A percentile compares a stretch with the other conserved stretches of the same genome.
These are phyloP conservation scores for Backusella luteola DNA, from an alignment of 192 early-diverging fungal genomes.

Conservation along the genomic window DNA sequence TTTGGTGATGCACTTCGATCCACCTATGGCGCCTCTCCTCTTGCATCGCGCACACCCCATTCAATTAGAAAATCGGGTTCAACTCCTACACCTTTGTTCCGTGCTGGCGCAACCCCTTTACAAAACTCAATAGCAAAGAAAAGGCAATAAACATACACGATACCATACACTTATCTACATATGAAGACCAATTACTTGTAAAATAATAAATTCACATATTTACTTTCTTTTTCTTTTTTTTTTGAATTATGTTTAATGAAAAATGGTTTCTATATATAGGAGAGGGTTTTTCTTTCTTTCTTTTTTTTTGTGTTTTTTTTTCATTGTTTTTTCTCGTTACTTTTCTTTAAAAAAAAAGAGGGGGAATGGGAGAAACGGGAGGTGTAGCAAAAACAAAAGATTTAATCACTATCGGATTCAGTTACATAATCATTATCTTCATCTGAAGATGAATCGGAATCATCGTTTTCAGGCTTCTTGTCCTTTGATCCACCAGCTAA, in stretches of 20 bases:
- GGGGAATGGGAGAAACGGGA: background rate
- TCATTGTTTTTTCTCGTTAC: background rate
- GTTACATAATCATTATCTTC: slow-evolving; percentile 20
- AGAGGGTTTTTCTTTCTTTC: background rate
- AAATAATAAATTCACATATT: background rate
- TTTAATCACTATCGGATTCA: slow-evolving; percentile 13
- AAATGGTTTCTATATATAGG: background rate
- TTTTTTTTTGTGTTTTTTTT: background rate
- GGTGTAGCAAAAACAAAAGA: background rate
- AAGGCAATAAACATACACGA: background rate
- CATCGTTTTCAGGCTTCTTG: slow-evolving; percentile 14
- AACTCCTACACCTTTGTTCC: slow-evolving; percentile 29
- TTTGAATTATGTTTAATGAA: background rate
- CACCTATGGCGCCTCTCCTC: slow-evolving; percentile 22
- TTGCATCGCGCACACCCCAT: background rate
- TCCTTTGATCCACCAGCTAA: slow-evolving; percentile 38
- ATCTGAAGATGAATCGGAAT: slow-evolving; percentile 17
- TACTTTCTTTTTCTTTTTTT: background rate
- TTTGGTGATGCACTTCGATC: slow-evolving; percentile 31
- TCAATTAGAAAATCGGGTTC: background rate
- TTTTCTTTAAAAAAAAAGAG: background rate
- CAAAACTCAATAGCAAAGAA: background rate
- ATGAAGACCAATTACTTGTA: too few relatives aligned
- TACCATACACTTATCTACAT: background rate
- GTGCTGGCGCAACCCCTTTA: slow-evolving; percentile 22